Percentiles rank a stretch among this genome's conserved stretches.
These are phyloP conservation scores for Aspergillus leporis DNA, from an alignment of 495 filamentous ascomycete species.

Conservation along the genomic window DNA sequence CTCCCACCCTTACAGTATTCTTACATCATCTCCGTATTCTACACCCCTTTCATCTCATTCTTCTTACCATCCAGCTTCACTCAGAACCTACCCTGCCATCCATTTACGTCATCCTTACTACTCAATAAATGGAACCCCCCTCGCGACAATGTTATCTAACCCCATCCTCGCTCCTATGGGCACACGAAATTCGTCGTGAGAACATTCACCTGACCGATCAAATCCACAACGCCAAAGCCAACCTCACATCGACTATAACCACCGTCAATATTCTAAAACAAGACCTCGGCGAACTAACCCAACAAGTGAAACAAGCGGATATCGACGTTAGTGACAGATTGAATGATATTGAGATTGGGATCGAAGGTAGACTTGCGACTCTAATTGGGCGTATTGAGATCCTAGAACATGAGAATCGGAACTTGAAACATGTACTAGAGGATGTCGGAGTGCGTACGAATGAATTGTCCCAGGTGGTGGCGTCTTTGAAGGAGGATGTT, in stretches of 20 bases:
- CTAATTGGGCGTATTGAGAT: background rate
- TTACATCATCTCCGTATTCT: background rate
- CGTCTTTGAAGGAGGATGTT: background rate
- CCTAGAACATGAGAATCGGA: background rate
- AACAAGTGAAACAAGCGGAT: background rate
- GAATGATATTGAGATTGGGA: background rate
- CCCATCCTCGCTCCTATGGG: constrained; percentile 33
- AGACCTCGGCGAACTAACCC: constrained; percentile 8
- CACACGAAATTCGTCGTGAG: constrained; percentile 36
- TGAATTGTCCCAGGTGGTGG: background rate
- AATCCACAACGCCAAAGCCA: constrained; percentile 12
- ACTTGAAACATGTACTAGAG: background rate
- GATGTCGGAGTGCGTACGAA: background rate
- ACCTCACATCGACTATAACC: constrained; percentile 13
- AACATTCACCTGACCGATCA: constrained; percentile 28
- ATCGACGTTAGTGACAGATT: background rate
- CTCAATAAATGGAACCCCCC: constrained; percentile 7
- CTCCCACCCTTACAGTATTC: background rate
- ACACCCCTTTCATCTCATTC: background rate
- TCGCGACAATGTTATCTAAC: constrained; percentile 3
- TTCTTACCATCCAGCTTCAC: background rate
- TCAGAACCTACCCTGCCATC: background rate
- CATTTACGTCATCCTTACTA: background rate
- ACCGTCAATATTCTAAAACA: constrained; percentile 10
- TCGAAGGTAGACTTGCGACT: background rate